Conservation (phyloP, 345 rosid genomes). For the Citrus inodora region DNA sequence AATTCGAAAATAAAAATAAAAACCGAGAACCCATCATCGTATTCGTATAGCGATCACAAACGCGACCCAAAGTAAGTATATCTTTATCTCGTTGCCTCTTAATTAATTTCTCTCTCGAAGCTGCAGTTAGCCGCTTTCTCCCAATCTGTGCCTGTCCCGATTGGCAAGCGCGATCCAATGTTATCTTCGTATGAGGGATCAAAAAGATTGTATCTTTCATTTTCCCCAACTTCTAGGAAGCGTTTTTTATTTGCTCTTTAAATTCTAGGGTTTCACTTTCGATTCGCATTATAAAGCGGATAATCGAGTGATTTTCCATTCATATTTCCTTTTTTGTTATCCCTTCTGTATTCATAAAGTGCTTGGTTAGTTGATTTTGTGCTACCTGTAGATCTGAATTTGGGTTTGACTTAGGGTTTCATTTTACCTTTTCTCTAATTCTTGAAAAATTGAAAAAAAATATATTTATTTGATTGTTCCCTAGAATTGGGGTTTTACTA, state of each 20-base stretch:
- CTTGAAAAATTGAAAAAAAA: not conserved
- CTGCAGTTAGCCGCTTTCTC: slow-evolving; percentile 22
- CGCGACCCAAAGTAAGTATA: not conserved
- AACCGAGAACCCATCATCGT: not conserved
- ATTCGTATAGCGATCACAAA: slow-evolving; percentile 6
- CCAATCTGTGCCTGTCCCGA: slow-evolving; percentile 1
- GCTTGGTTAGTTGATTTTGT: slow-evolving; percentile 12
- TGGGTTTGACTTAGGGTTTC: slow-evolving; percentile 16
- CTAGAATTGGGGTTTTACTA: slow-evolving; percentile 31
- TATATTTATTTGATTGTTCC: not conserved
- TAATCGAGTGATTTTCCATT: not conserved
- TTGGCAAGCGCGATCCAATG: slow-evolving; percentile 26
- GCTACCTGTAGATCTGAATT: slow-evolving; percentile 13
- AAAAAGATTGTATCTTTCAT: not conserved
- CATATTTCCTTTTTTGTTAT: not conserved
- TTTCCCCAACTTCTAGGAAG: slow-evolving; percentile 1
- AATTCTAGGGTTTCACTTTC: slow-evolving; percentile 10
- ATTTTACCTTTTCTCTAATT: not conserved
- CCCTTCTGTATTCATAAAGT: not conserved
- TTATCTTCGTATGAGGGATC: slow-evolving; percentile 1
- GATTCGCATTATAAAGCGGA: not conserved
- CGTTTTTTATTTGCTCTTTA: not conserved
- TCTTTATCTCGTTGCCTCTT: slow-evolving; percentile 13
- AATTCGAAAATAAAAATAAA: not conserved
- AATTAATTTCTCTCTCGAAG: not conserved